Conservation (phyloP, 2,329 filamentous ascomycete genomes). For the Laburnicola sp. region DNA sequence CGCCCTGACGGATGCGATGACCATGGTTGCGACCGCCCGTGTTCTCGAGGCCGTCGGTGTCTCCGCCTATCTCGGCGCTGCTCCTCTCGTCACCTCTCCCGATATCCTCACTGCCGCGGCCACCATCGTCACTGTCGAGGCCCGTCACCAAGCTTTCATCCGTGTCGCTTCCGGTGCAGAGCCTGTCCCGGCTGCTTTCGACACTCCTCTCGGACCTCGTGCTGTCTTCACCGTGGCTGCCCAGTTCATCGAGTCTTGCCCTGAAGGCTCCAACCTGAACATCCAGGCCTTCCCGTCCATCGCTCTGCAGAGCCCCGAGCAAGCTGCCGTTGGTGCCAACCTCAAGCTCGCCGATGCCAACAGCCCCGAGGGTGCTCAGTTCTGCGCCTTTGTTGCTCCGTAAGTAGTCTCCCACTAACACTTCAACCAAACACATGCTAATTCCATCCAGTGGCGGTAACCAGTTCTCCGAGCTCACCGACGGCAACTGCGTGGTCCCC, state of each 20-base stretch:
- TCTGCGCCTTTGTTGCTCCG: slow-evolving; percentile 70
- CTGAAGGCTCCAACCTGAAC: slow-evolving; percentile 63
- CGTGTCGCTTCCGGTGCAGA: slow-evolving; percentile 61
- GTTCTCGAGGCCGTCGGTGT: slow-evolving; percentile 74
- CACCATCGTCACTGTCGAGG: slow-evolving; percentile 72
- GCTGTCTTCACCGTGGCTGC: slow-evolving; percentile 74
- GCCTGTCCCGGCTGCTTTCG: slow-evolving; percentile 69
- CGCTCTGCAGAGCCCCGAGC: slow-evolving; percentile 56
- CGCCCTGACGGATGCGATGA: slow-evolving; percentile 62
- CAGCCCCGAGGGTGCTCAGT: slow-evolving; percentile 52
- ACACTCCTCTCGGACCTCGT: slow-evolving; percentile 68
- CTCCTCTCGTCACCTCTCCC: slow-evolving; percentile 63
- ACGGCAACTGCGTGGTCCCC: slow-evolving; percentile 63
- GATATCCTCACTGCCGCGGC: slow-evolving; percentile 67
- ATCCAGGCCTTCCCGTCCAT: slow-evolving; percentile 65
- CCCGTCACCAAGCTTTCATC: slow-evolving; percentile 74
- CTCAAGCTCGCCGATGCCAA: slow-evolving; percentile 44
- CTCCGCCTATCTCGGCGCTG: slow-evolving; percentile 72
- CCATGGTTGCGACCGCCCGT: slow-evolving; percentile 70
- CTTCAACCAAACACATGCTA: slow-evolving; percentile 18
- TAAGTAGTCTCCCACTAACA: slow-evolving; percentile 27
- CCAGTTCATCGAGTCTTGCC: slow-evolving; percentile 72
- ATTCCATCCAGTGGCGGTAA: slow-evolving; percentile 35
- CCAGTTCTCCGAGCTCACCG: slow-evolving; percentile 60
- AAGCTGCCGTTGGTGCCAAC: slow-evolving; percentile 45